Percentiles rank a stretch among this genome's conserved stretches.
phyloP scores from a whole-genome alignment of 1,139 yeast genomes.

The Suhomyces kunorum region DNA sequence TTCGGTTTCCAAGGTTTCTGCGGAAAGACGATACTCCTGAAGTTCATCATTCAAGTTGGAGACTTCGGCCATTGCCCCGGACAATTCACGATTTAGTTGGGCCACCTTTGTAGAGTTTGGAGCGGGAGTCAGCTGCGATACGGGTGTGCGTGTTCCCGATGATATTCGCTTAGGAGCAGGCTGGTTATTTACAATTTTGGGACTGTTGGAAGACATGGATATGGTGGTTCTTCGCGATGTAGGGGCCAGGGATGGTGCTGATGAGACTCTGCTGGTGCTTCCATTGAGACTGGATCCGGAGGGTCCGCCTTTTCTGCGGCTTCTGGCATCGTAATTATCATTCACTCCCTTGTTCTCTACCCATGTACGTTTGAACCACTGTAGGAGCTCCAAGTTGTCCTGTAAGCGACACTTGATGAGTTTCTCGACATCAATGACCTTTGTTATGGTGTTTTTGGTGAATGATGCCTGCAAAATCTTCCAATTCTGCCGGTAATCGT shows the following conservation, averaged over 20 bases:
- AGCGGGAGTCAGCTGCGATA: conserved; percentile 5
- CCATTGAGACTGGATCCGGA: not conserved
- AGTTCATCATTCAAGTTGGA: conserved; percentile 49
- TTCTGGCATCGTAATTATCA: conserved; percentile 64
- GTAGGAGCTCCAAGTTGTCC: conserved; percentile 89
- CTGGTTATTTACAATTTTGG: conserved; percentile 4
- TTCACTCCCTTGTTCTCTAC: conserved; percentile 64
- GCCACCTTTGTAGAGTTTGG: conserved; percentile 11
- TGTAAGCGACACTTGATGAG: conserved; percentile 87
- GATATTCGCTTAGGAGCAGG: conserved; percentile 9
- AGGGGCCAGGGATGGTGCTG: conserved; percentile 11
- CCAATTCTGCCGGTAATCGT: conserved; percentile 78
- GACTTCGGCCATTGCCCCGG: conserved; percentile 30
- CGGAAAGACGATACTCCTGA: conserved; percentile 51
- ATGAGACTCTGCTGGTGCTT: conserved; percentile 7
- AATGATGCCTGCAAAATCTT: conserved; percentile 82
- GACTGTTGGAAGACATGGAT: conserved; percentile 6
- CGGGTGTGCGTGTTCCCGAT: conserved; percentile 8
- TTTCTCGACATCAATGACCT: conserved; percentile 77
- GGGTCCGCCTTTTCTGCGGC: conserved; percentile 23
- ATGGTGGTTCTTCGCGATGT: conserved; percentile 9
- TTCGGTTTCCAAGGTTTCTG: conserved; percentile 69
- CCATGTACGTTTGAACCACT: conserved; percentile 90
- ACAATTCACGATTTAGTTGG: conserved; percentile 16
- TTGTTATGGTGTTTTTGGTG: conserved; percentile 66